phyloP scores from a whole-genome alignment of 2,329 filamentous ascomycete species.

The Monosporascus sp. region DNA sequence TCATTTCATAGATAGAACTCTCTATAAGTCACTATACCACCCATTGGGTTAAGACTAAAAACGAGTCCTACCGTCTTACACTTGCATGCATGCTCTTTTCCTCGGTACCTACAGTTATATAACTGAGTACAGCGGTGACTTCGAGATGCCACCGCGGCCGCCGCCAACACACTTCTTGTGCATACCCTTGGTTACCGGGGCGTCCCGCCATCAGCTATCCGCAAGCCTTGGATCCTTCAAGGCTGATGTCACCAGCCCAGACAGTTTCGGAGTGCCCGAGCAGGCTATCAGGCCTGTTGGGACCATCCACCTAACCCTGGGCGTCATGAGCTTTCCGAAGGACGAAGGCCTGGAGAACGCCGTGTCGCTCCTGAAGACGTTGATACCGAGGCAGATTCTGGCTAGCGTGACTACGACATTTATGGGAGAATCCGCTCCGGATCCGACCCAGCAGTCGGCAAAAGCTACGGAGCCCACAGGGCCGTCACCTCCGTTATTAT shows the following conservation, averaged over 20 bases:
- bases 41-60: neutral
- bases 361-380: constrained; percentile 31
- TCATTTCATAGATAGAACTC: neutral
- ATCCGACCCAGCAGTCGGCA: constrained; percentile 5
- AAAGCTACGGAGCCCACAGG: constrained; percentile 8
- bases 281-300: constrained; percentile 70
- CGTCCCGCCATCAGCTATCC: constrained; percentile 61
- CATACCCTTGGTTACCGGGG: constrained; percentile 61
- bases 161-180: constrained; percentile 70
- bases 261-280: constrained; percentile 49
- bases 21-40: neutral
- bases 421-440: neutral
- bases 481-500: constrained; percentile 21
- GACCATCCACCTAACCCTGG: constrained; percentile 80
- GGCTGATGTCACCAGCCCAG: constrained; percentile 45
- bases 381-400: constrained; percentile 37
- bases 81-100: too few relatives aligned
- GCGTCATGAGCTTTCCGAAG: constrained; percentile 69
- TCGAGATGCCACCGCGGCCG: constrained; percentile 29
- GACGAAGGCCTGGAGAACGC: constrained; percentile 40
- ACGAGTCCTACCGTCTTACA: too few relatives aligned
- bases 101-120: too few relatives aligned
- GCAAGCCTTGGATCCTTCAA: constrained; percentile 56
- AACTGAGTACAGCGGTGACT: neutral
- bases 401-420: constrained; percentile 11